These are phyloP conservation scores for Crepidotus sp. DNA, from an alignment of 1,284 basidiomycete species.

Conservation along the genomic window DNA sequence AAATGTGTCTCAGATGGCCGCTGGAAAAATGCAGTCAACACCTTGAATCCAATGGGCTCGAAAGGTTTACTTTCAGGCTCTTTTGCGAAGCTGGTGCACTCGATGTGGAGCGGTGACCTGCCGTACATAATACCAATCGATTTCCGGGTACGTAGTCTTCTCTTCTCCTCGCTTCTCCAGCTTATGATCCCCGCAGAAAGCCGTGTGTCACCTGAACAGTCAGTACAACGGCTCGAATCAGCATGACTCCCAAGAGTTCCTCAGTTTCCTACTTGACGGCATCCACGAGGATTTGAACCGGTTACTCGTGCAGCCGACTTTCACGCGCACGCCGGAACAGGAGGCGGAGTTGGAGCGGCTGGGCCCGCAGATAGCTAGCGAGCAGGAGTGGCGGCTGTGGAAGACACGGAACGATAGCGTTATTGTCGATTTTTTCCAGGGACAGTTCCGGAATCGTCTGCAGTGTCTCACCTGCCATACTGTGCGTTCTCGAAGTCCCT, in stretches of 20 bases:
- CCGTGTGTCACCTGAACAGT: slow-evolving; percentile 50
- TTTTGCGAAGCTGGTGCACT: slow-evolving; percentile 77
- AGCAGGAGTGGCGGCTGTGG: slow-evolving; percentile 91
- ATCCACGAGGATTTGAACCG: slow-evolving; percentile 96
- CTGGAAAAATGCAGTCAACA: slow-evolving; percentile 86
- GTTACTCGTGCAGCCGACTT: slow-evolving; percentile 68
- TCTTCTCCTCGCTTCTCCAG: slow-evolving; percentile 9
- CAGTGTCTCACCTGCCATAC: slow-evolving; percentile 88
- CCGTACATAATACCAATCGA: slow-evolving; percentile 77
- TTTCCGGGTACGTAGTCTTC: slow-evolving; percentile 64
- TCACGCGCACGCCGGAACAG: slow-evolving; percentile 70
- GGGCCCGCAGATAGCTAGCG: slow-evolving; percentile 84
- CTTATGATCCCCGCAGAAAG: slow-evolving; percentile 8
- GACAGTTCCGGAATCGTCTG: slow-evolving; percentile 88
- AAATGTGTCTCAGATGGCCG: slow-evolving; percentile 54
- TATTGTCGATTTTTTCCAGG: slow-evolving; percentile 97
- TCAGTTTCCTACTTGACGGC: slow-evolving; percentile 90
- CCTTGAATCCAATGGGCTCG: slow-evolving; percentile 80
- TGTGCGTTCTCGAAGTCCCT: slow-evolving; percentile 32
- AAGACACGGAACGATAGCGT: slow-evolving; percentile 87
- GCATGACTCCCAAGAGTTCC: slow-evolving; percentile 97
- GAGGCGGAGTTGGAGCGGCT: slow-evolving; percentile 84
- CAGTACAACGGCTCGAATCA: slow-evolving; percentile 91
- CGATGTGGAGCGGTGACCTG: slow-evolving; percentile 85
- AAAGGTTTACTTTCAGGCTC: slow-evolving; percentile 79